A percentile compares a stretch with the other conserved stretches of the same genome.
Evolutionary conservation across 2,329 filamentous ascomycete species (phyloP).

Genomic region (Colletotrichum sp.): DNA sequence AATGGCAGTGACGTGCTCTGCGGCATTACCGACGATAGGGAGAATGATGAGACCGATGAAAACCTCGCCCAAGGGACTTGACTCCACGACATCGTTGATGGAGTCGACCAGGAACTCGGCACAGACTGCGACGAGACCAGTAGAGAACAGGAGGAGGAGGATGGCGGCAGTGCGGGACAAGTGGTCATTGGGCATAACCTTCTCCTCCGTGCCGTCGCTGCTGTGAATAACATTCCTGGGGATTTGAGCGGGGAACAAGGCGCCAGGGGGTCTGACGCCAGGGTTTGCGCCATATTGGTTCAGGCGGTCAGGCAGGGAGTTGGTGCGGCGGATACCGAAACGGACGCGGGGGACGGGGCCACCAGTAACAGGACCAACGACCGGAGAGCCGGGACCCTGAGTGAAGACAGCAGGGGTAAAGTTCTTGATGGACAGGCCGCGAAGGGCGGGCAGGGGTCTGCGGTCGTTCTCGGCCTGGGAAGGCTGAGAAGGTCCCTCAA

Average conservation of each 20-base stretch:
- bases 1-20: conserved; percentile 75
- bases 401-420: conserved; percentile 76
- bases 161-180: conserved; percentile 63
- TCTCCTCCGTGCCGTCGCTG: conserved; percentile 28
- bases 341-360: conserved; percentile 62
- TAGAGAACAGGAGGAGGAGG: conserved; percentile 67
- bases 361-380: conserved; percentile 24
- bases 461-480: conserved; percentile 24
- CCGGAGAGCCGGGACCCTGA: conserved; percentile 25
- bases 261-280: conserved; percentile 51
- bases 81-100: conserved; percentile 66
- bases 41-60: conserved; percentile 77
- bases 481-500: conserved; percentile 31
- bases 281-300: conserved; percentile 39
- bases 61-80: conserved; percentile 63
- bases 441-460: conserved; percentile 59
- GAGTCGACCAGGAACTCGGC: conserved; percentile 74
- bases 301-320: conserved; percentile 74
- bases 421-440: conserved; percentile 68
- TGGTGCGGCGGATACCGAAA: conserved; percentile 74
- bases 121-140: conserved; percentile 70
- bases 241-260: conserved; percentile 53
- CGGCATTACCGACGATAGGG: conserved; percentile 76
- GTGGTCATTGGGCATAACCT: conserved; percentile 43
- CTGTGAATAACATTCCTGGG: conserved; percentile 41